Evolutionary conservation across 768 basidiomycete genomes (phyloP), one percentile per base, ranked within the genome.

Genomic region (Pulveroboletus sp.): DNA sequence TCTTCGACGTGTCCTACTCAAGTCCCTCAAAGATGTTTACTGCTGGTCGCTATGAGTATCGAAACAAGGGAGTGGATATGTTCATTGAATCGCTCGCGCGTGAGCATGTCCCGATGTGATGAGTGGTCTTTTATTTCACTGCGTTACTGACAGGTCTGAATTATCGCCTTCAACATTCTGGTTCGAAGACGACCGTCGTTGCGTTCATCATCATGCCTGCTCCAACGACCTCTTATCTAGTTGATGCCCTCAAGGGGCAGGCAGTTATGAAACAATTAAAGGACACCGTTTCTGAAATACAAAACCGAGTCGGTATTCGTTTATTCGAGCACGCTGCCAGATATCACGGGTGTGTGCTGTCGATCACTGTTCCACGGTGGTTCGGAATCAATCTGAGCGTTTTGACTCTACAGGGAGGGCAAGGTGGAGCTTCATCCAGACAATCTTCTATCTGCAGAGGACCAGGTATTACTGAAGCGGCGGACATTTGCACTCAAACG

Each of bases 151-250:
- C 46, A 74, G 73, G 73, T 50, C 74, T 88, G 45, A 88, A 88
- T 66, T 73, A 76, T 63, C 77, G 77, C 30, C 73, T 88, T 32
- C 77, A 84, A 64, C 72, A 79, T 53, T 62, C 73, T 15, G 82
- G 80, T 17, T 86, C 89, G 14, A 81, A 77, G 54, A 79, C 81
- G 41, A 97, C 96, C 7, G 84, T 98, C 48, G 90, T 99, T 39
- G 96, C 96, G 0, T 99, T 99, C 76, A 91, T 99, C 68, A 97
- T 99, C 70, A 95, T 96, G 89, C 96, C 96, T 18, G 96, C 96
- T 6, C 72, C 89, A 9, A 97, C 93, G 1, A 87, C 94, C 62
- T 95, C 93, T 5, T 99, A 98, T 73, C 97, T 95, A 21, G 82
- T 99, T 61, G 96, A 99, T 61, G 93, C 96, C 0, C 81, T 99